Conservation (phyloP, 2,329 filamentous ascomycete genomes). For the Nothophoma quercina region DNA sequence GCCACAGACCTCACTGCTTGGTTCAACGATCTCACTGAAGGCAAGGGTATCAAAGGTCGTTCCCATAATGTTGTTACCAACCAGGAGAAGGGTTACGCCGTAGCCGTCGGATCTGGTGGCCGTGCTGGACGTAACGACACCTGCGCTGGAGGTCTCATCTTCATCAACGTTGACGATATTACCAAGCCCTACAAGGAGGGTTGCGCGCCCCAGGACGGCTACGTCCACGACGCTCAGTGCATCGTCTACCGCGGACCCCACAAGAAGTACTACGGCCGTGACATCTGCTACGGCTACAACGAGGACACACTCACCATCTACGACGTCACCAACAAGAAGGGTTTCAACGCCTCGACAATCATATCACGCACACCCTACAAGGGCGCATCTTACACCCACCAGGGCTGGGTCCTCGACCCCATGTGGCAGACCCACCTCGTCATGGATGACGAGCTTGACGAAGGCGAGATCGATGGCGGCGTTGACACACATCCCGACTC, state of each 20-base stretch:
- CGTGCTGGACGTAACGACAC: conserved; percentile 40
- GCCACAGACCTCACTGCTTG: conserved; percentile 39
- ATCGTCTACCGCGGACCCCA: conserved; percentile 64
- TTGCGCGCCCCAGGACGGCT: conserved; percentile 64
- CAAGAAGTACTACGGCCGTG: conserved; percentile 56
- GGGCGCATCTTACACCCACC: conserved; percentile 65
- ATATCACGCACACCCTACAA: conserved; percentile 63
- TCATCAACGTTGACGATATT: conserved; percentile 65
- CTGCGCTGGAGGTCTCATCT: conserved; percentile 63
- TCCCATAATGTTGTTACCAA: conserved; percentile 49
- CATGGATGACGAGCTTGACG: conserved; percentile 50
- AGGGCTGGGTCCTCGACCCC: conserved; percentile 62
- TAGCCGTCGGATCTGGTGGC: conserved; percentile 44
- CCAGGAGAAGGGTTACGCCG: conserved; percentile 44
- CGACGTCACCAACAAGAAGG: conserved; percentile 62
- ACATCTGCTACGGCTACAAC: conserved; percentile 67
- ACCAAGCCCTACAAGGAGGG: conserved; percentile 56
- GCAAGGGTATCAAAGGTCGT: conserved; percentile 30
- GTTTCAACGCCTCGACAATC: conserved; percentile 63
- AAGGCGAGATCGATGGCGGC: conserved; percentile 41
- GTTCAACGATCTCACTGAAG: conserved; percentile 36
- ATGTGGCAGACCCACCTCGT: conserved; percentile 47
- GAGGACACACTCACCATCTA: conserved; percentile 62
- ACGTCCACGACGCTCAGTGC: conserved; percentile 69
- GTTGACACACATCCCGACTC: conserved; percentile 28